Evolutionary conservation across 208 protist species (phyloP).

Genomic region (Leishmania guyanensis): DNA sequence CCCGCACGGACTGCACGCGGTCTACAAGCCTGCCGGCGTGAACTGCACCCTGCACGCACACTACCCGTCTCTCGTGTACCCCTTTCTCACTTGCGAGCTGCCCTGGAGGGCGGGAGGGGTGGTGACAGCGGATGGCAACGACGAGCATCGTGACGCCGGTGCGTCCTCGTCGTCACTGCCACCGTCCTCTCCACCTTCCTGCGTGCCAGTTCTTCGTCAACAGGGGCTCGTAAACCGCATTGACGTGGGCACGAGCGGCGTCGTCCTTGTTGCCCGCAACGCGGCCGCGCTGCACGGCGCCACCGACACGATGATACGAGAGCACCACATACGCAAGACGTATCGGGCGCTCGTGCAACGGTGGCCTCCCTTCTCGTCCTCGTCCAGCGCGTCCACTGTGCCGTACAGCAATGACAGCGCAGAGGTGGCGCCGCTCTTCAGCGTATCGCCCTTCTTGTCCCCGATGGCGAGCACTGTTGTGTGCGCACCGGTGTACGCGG

Average conservation of each 20-base stretch:
- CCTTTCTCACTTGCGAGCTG: constrained; percentile 32
- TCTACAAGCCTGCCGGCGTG: constrained; percentile 68
- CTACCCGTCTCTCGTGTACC: constrained; percentile 50
- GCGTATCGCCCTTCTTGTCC: constrained; percentile 25
- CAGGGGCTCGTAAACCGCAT: constrained; percentile 86
- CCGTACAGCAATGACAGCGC: background rate
- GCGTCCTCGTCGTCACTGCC: background rate
- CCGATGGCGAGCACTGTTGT: constrained; percentile 5
- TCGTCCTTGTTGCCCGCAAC: constrained; percentile 55
- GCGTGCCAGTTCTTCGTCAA: constrained; percentile 55
- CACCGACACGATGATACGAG: constrained; percentile 37
- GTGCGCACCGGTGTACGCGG: constrained; percentile 26
- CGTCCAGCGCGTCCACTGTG: background rate
- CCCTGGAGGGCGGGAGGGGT: constrained; percentile 38
- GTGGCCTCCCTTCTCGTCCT: constrained; percentile 23
- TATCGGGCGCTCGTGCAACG: constrained; percentile 69
- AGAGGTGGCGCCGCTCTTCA: constrained; percentile 16
- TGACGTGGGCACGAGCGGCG: constrained; percentile 78
- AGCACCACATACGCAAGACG: constrained; percentile 50
- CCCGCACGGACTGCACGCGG: constrained; percentile 57
- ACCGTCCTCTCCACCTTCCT: background rate
- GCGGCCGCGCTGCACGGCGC: constrained; percentile 31
- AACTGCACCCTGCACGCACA: constrained; percentile 65
- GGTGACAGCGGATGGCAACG: background rate
- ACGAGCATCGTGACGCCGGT: background rate